A percentile compares a stretch with the other conserved stretches of the same genome.
Conservation (phyloP, 108 stramenopile species). For the Skeletonema menzelii region DNA sequence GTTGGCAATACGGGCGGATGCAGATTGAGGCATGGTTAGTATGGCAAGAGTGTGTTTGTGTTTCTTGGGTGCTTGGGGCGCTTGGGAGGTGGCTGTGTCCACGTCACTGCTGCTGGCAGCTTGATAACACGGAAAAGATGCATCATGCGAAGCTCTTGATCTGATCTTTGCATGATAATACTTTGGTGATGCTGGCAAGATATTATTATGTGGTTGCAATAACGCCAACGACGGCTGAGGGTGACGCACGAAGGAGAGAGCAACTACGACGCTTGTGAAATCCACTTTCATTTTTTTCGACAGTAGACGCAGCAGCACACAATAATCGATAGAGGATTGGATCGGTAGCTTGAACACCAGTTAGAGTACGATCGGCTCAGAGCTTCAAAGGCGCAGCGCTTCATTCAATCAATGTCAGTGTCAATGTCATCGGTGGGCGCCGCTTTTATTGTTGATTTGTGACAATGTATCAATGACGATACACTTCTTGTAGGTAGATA, state of each 20-base stretch:
- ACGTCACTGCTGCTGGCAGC: not conserved
- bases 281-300: not conserved
- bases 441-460: too few relatives aligned
- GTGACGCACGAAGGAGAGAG: not conserved
- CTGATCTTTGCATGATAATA: not conserved
- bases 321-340: too few relatives aligned
- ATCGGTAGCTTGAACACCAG: too few relatives aligned
- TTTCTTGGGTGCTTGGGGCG: slow-evolving; percentile 1
- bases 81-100: not conserved
- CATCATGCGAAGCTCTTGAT: not conserved
- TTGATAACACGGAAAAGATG: not conserved
- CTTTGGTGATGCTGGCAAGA: not conserved
- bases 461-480: too few relatives aligned
- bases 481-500: too few relatives aligned
- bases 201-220: not conserved
- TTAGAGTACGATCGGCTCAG: too few relatives aligned
- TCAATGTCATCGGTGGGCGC: too few relatives aligned
- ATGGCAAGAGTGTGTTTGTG: slow-evolving; percentile 79
- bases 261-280: not conserved
- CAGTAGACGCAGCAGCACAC: not conserved
- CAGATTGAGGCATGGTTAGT: slow-evolving; percentile 75
- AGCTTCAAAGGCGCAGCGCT: too few relatives aligned
- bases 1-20: slow-evolving; percentile 85
- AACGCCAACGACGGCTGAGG: not conserved
- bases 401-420: too few relatives aligned